Base-by-base conservation (phyloP, 768 basidiomycete genomes). In the Mycena kentingensis region DNA sequence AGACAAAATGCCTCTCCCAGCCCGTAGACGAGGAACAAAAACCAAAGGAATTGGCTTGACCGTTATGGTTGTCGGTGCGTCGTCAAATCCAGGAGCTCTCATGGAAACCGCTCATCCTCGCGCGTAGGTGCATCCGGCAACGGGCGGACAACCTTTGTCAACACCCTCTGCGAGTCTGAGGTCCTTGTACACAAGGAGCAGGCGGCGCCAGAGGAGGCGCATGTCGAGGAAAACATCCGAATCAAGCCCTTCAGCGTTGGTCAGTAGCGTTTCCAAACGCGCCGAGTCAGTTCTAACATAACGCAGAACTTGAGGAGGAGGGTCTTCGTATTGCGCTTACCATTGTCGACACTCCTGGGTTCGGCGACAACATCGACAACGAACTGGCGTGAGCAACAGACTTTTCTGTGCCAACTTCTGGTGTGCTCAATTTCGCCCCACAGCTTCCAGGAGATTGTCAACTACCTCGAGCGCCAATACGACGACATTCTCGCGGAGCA, bases 31-130 rank as follows among this genome's bases (percentile, higher is more conserved):
- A 60, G 78, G 83, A 58, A 87, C 83, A 72, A 92, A 92, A 69
- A 87, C 89, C 73, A 94, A 93, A 78, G 92, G 90, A 58, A 86
- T 94, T 35, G 88, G 90, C 71, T 85, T 94, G 72, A 93, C 91
- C 57, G 71, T 93, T 51, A 90, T 90, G 88, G 90, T 93, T 36
- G 89, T 91, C 65, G 90, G 92, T 93, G 60, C 66, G 88, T 80
- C 24, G 13, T 26, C 15, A 11, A 19, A 32, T 48, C 29, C 58
- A 19, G 25, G 28, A 36, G 22, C 38, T 37, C 24, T 29, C 29
- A 18, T 15, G 25, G n/a, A 45, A 34, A 27, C 41, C 35, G 38
- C 29, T 19, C 37, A n/a, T 16, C 19, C 48, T 37, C 19, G 27
- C 24, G 13, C 44, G 32, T 60, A 94, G 92, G 92, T 67, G 86